A percentile compares a stretch with the other conserved stretches of the same genome.
These are phyloP conservation scores for Sapria himalayana DNA, from an alignment of 345 rosid species.

Conservation along the genomic window DNA sequence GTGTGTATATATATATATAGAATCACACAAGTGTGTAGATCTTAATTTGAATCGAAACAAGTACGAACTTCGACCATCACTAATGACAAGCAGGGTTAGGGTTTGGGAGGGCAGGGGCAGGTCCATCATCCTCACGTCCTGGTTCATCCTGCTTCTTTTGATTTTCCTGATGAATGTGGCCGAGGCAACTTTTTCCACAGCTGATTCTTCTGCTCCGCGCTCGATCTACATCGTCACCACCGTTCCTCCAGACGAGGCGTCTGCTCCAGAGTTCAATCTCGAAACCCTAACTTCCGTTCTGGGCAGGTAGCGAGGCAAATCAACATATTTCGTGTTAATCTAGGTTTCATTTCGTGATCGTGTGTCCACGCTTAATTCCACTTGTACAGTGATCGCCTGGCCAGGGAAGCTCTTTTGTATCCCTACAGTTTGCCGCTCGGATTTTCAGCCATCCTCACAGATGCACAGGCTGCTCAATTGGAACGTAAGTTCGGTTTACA, in stretches of 20 bases:
- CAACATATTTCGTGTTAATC: neutral
- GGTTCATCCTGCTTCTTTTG: no score
- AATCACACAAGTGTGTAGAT: no score
- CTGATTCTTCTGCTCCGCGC: conserved; percentile 6
- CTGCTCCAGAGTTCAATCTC: conserved; percentile 43
- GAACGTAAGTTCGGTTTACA: conserved; percentile 26
- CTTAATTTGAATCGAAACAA: no score
- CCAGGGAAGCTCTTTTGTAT: conserved; percentile 54
- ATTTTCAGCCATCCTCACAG: conserved; percentile 77
- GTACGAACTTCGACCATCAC: no score
- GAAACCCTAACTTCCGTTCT: conserved; percentile 56
- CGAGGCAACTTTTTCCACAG: conserved; percentile 24
- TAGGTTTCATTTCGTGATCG: neutral
- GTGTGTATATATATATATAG: no score
- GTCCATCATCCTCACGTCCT: no score
- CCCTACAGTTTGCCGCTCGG: conserved; percentile 83
- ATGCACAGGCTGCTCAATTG: conserved; percentile 45
- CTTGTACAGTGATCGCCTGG: conserved; percentile 42
- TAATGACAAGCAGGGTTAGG: no score
- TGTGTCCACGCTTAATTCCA: neutral
- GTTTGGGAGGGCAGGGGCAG: no score
- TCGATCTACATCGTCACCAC: conserved; percentile 51
- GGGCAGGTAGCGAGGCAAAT: no score
- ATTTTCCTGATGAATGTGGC: no score
- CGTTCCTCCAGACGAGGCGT: conserved; percentile 37